These are phyloP conservation scores for Coemansia sp. DNA, from an alignment of 192 early-diverging fungal species.

Conservation along the genomic window DNA sequence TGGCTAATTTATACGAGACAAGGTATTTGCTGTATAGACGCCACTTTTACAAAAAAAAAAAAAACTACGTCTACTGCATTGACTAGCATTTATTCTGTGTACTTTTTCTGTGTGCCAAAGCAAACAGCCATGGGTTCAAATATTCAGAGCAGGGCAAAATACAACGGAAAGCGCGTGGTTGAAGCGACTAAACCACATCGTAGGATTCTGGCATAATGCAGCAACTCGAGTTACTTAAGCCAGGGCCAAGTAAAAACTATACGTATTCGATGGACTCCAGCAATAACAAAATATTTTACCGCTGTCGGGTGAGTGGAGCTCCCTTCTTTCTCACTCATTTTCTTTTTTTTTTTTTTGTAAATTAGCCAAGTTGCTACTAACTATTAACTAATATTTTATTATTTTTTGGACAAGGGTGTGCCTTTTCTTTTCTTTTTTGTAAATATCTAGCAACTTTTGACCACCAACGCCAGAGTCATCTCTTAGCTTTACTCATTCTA, in stretches of 20 bases:
- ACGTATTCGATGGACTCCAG: neutral
- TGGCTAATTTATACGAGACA: slow-evolving; percentile 5
- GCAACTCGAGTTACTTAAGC: neutral
- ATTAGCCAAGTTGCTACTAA: neutral
- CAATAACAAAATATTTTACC: neutral
- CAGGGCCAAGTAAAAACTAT: neutral
- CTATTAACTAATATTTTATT: neutral
- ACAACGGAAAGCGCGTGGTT: neutral
- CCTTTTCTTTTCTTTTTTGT: neutral
- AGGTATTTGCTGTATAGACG: neutral
- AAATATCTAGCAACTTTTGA: neutral
- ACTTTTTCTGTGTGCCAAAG: neutral
- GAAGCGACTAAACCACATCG: neutral
- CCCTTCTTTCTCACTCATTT: neutral
- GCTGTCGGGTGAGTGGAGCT: neutral
- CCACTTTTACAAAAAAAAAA: neutral
- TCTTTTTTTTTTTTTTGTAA: neutral
- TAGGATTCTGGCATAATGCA: neutral
- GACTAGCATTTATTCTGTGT: neutral
- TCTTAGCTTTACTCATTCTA: neutral
- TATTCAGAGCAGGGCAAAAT: neutral
- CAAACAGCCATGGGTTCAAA: neutral
- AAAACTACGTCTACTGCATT: neutral
- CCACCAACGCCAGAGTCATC: neutral
- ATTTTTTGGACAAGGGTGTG: neutral